These are phyloP conservation scores for Kodamaea neixiangensis DNA, from an alignment of 805 yeast genomes.

Conservation along the genomic window DNA sequence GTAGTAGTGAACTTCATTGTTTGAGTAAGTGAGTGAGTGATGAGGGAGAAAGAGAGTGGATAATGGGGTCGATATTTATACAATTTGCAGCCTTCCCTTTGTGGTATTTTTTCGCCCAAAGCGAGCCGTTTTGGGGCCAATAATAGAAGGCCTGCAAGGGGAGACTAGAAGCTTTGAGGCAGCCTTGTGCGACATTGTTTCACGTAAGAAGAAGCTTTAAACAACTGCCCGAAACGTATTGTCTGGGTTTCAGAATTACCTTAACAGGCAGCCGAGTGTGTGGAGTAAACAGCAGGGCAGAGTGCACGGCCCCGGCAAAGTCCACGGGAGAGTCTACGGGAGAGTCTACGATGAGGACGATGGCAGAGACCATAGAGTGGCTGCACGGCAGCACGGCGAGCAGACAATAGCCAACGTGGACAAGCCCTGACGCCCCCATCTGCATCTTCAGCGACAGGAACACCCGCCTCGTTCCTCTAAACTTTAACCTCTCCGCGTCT, in stretches of 20 bases:
- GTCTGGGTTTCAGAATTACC: conserved; percentile 1
- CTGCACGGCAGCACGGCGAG: too few relatives aligned
- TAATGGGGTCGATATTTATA: not conserved
- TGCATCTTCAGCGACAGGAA: not conserved
- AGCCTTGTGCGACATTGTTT: not conserved
- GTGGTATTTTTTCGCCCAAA: not conserved
- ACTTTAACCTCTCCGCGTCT: not conserved
- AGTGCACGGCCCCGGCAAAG: too few relatives aligned
- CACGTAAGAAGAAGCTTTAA: not conserved
- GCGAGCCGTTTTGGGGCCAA: not conserved
- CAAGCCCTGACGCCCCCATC: not conserved
- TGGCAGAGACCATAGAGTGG: not conserved
- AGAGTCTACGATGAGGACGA: not conserved
- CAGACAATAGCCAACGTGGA: not conserved
- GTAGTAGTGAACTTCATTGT: conserved; percentile 1
- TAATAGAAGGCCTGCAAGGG: not conserved
- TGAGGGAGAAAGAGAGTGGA: not conserved
- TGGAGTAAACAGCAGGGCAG: too few relatives aligned
- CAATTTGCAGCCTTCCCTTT: not conserved
- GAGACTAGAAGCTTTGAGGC: conserved; percentile 3
- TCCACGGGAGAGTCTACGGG: too few relatives aligned
- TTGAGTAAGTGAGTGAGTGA: not conserved
- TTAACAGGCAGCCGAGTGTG: not conserved
- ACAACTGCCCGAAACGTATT: not conserved
- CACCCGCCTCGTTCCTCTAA: not conserved